Base-by-base conservation (phyloP, 129 eudicot genomes). In the Artemisia argyi region DNA sequence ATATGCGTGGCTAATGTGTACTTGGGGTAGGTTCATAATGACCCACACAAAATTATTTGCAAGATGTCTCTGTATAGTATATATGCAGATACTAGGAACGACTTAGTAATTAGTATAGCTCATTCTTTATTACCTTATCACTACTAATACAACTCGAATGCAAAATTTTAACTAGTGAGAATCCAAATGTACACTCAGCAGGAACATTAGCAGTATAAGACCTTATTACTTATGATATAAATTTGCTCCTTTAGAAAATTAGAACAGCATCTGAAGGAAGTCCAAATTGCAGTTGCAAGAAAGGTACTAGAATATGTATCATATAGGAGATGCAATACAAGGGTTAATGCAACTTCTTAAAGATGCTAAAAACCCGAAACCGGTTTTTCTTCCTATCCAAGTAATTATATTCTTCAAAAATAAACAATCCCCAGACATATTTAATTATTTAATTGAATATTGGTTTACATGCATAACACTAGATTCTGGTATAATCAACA, bases 231-330 rank as follows among this genome's bases (percentile, higher is more conserved):
- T 39, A 0, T 39, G 5, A 11, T 1, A 47, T 20, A 42, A 39
- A 14, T 5, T 57, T 16, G 4, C 12, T 18, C n/a, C 4, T 16
- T 55, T 18, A 18, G 42, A 35, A 71, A 56, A 56, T 6, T 39
- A 32, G 17, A 24, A 42, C 76, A 72, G 22, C 49, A 50, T 20
- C 26, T 22, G 14, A 44, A 66, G 73, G 60, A 16, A 75, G 18
- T 26, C 52, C 26, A 22, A 64, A 71, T 55, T 61, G 65, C 18
- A 50, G 66, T 32, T 68, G 60, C 72, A 78, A 80, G 79, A 60
- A 79, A 73, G 72, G 83, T 68, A 71, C 30, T 22, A 26, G 71
- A 73, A 73, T 73, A 48, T 39, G 78, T 73, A 48, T 12, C 53
- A 8, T 39, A 26, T 9, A 58, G 73, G 74, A 55, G 52, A 50